Evolutionary conservation across 2,329 filamentous ascomycete species (phyloP).

Genomic region (Ophiostoma sp.): DNA sequence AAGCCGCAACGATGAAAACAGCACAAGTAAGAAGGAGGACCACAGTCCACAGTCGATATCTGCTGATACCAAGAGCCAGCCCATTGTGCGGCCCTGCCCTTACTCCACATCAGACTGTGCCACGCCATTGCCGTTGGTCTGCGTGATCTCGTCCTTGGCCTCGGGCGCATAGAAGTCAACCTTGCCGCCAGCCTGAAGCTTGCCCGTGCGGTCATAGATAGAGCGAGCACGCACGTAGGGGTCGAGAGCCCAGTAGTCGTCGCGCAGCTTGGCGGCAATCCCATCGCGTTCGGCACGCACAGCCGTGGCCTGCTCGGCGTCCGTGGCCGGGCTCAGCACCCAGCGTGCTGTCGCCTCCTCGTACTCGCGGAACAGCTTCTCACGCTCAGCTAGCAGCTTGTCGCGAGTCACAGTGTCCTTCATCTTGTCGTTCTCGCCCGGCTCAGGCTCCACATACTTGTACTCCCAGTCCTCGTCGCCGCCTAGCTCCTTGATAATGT

Average conservation of each 20-base stretch:
- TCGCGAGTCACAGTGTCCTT: conserved; percentile 59
- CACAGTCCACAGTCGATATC: not conserved
- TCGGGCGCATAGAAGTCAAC: conserved; percentile 60
- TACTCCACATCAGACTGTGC: conserved; percentile 42
- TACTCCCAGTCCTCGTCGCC: conserved; percentile 84
- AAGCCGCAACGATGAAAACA: not conserved
- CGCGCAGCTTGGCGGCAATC: conserved; percentile 58
- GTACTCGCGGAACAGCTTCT: conserved; percentile 63
- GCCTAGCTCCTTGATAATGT: conserved; percentile 77
- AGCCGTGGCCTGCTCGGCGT: conserved; percentile 43
- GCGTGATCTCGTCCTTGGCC: conserved; percentile 24
- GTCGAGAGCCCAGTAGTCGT: conserved; percentile 85
- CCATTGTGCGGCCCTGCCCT: not conserved
- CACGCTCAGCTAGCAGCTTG: conserved; percentile 58
- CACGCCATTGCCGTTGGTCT: conserved; percentile 29
- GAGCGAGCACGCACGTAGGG: conserved; percentile 77
- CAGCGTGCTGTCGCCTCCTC: conserved; percentile 71
- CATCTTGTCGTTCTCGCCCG: conserved; percentile 73
- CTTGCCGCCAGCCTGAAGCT: conserved; percentile 62
- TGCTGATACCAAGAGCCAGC: not conserved
- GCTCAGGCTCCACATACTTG: conserved; percentile 68
- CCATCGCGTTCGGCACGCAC: conserved; percentile 54
- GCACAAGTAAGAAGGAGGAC: not conserved
- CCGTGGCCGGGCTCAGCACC: conserved; percentile 49
- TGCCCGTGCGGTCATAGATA: conserved; percentile 76